A percentile compares a stretch with the other conserved stretches of the same genome.
Conservation (phyloP, 1,284 basidiomycete species). For the Anthracocystis panici-leucophaei region DNA sequence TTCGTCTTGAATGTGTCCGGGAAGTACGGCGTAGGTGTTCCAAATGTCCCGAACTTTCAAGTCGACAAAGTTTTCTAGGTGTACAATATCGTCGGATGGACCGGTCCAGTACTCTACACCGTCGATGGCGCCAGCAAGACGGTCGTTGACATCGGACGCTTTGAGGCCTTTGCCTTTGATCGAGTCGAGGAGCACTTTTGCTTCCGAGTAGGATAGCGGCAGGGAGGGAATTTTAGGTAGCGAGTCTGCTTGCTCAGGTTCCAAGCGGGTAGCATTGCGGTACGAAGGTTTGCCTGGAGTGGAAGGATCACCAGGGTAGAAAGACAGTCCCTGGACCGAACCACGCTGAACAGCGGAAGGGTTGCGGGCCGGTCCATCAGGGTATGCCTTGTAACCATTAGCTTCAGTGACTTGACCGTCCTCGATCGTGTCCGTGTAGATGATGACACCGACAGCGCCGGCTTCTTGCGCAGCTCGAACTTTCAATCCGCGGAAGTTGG, state of each 20-base stretch:
- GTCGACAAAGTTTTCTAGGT: conserved; percentile 55
- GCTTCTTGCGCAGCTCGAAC: conserved; percentile 84
- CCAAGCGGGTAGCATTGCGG: conserved; percentile 79
- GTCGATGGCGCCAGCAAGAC: conserved; percentile 72
- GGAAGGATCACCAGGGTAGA: conserved; percentile 84
- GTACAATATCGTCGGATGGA: conserved; percentile 55
- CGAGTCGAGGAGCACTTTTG: conserved; percentile 71
- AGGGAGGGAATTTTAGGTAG: conserved; percentile 86
- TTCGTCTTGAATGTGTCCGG: conserved; percentile 83
- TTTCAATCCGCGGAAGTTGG: conserved; percentile 84
- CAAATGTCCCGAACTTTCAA: conserved; percentile 69
- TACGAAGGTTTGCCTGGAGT: conserved; percentile 91
- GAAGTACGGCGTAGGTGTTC: conserved; percentile 90
- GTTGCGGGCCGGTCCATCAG: conserved; percentile 87
- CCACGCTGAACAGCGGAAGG: conserved; percentile 80
- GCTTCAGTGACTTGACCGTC: conserved; percentile 84
- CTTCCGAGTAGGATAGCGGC: conserved; percentile 73
- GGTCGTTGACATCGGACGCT: conserved; percentile 75
- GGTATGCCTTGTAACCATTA: conserved; percentile 76
- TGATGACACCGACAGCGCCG: conserved; percentile 76
- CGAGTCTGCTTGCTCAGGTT: conserved; percentile 74
- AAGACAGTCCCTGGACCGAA: conserved; percentile 80
- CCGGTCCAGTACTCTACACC: conserved; percentile 74
- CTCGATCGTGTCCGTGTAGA: conserved; percentile 89
- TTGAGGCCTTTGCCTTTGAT: conserved; percentile 71